Conservation (phyloP, 164 flowering plant species). For the Berberis vulgaris region DNA sequence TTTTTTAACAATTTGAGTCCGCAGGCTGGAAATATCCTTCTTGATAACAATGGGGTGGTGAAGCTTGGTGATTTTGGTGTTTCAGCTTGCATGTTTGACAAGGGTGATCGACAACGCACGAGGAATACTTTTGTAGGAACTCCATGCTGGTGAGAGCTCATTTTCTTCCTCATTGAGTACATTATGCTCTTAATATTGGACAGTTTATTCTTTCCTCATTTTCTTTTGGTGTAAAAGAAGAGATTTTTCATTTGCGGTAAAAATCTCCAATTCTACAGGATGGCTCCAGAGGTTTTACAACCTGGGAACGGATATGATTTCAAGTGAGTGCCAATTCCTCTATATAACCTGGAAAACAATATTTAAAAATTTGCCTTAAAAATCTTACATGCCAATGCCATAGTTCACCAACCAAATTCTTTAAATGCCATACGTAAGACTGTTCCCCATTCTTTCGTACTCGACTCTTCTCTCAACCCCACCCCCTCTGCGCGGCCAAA, state of each 20-base stretch:
- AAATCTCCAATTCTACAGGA: constrained; percentile 41
- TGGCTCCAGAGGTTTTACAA: constrained; percentile 99
- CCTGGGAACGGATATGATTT: constrained; percentile 94
- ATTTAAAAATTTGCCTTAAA: too few species aligned
- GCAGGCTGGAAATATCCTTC: constrained; percentile 96
- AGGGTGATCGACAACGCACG: constrained; percentile 85
- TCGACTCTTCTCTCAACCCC: too few species aligned
- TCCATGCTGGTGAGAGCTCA: constrained; percentile 79
- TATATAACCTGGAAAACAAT: neutral
- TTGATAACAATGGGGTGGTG: constrained; percentile 68
- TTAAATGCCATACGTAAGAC: too few species aligned
- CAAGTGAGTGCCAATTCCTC: constrained; percentile 53
- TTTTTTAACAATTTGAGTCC: constrained; percentile 8
- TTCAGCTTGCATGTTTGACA: constrained; percentile 94
- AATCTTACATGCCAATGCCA: too few species aligned
- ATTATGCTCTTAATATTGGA: neutral
- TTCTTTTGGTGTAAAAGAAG: neutral
- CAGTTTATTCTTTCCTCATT: neutral
- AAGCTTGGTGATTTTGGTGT: constrained; percentile 99
- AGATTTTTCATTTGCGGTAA: neutral
- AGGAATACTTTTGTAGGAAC: constrained; percentile 98
- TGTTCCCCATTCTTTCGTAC: too few species aligned
- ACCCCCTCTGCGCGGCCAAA: too few species aligned
- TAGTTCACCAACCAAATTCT: too few species aligned
- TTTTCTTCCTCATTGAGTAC: neutral